Percentiles rank a stretch among this genome's conserved stretches.
Evolutionary conservation across 2,329 filamentous ascomycete species (phyloP).

Genomic region (Penicillium sp.): DNA sequence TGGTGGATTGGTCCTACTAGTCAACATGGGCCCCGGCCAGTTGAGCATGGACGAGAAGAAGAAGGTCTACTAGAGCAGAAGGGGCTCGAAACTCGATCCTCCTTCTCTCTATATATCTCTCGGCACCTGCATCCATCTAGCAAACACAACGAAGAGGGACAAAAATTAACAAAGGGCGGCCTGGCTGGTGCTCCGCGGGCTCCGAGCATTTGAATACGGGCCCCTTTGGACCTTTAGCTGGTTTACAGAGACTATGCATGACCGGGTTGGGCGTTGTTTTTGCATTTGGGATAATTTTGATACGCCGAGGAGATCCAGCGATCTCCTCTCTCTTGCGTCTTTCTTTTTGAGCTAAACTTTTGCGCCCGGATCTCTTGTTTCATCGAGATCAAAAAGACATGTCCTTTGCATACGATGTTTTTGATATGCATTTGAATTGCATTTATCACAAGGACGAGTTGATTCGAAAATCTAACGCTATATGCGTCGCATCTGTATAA

Average conservation of each 20-base stretch:
- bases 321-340: not conserved
- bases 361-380: not conserved
- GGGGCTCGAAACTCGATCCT: conserved; percentile 2
- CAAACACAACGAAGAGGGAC: conserved; percentile 38
- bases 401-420: conserved; percentile 18
- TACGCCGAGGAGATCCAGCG: not conserved
- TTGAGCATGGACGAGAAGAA: conserved; percentile 99
- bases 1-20: conserved; percentile 88
- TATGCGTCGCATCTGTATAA: not conserved
- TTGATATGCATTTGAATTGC: conserved; percentile 13
- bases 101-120: conserved; percentile 13
- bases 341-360: conserved; percentile 5
- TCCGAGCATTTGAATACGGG: not conserved
- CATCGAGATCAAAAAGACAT: conserved; percentile 10
- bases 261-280: conserved; percentile 4
- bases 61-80: conserved; percentile 80
- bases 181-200: conserved; percentile 4
- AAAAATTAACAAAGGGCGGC: not conserved
- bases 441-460: conserved; percentile 22
- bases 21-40: conserved; percentile 97
- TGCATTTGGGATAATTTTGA: conserved; percentile 7
- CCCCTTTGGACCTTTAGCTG: not conserved
- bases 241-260: not conserved
- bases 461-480: conserved; percentile 14
- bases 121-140: conserved; percentile 5